phyloP scores from a whole-genome alignment of 768 basidiomycete species.

The Phlebiopsis gigantea region DNA sequence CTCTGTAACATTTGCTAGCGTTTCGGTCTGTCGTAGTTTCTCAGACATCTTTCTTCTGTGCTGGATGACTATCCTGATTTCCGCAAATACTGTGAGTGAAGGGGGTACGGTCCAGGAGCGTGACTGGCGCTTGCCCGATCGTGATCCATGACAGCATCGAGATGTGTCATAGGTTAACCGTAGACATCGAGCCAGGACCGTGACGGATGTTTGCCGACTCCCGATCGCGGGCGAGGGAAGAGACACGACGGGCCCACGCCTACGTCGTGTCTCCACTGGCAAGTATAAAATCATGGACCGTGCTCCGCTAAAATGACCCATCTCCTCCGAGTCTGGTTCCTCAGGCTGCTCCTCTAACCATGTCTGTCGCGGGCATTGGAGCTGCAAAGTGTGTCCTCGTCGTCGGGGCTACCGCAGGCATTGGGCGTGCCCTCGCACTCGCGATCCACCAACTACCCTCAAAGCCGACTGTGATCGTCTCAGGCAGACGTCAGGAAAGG shows the following conservation, averaged over 20 bases:
- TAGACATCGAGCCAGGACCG: background rate
- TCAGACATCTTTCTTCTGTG: background rate
- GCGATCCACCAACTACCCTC: slow-evolving; percentile 42
- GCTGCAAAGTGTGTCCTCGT: slow-evolving; percentile 47
- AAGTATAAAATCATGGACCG: background rate
- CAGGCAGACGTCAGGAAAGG: slow-evolving; percentile 48
- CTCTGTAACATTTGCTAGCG: background rate
- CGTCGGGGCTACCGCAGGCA: slow-evolving; percentile 54
- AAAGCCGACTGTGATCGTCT: slow-evolving; percentile 44
- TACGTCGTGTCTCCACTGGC: background rate
- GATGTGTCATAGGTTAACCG: background rate
- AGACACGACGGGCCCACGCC: background rate
- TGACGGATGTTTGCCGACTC: no score
- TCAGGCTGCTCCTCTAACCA: no score
- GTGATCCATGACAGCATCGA: background rate
- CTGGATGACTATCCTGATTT: background rate
- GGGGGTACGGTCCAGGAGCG: background rate
- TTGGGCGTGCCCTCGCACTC: slow-evolving; percentile 52
- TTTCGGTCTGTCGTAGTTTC: background rate
- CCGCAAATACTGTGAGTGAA: no score
- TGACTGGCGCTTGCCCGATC: background rate
- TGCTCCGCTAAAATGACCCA: background rate
- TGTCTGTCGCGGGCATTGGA: slow-evolving; percentile 33
- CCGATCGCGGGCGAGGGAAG: no score
- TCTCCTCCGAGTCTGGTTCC: background rate